A percentile compares a stretch with the other conserved stretches of the same genome.
phyloP scores from a whole-genome alignment of 805 yeast genomes.

The Kuraishia floccosa region DNA sequence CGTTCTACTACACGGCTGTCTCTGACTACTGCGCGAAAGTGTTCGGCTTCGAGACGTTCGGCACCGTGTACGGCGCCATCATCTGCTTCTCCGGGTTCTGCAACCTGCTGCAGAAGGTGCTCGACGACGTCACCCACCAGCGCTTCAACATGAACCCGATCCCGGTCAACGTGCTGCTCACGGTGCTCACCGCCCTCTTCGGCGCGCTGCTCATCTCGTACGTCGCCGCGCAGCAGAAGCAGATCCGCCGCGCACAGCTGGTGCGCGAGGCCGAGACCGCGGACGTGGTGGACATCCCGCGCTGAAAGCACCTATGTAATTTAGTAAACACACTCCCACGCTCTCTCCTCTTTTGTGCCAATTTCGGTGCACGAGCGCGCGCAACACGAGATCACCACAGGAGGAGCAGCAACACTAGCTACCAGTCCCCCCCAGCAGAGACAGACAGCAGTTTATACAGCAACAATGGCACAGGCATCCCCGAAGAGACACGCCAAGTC shows the following conservation, averaged over 20 bases:
- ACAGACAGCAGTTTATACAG: too few species aligned
- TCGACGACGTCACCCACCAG: conserved; percentile 65
- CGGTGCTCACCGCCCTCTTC: conserved; percentile 39
- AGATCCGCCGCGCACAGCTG: conserved; percentile 36
- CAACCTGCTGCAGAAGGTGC: conserved; percentile 56
- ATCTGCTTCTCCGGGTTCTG: conserved; percentile 76
- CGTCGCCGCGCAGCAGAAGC: conserved; percentile 28
- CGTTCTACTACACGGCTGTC: conserved; percentile 46
- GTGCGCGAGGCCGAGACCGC: conserved; percentile 60
- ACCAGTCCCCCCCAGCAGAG: too few species aligned
- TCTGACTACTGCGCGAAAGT: conserved; percentile 53
- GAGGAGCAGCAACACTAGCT: not conserved
- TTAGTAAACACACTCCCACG: not conserved
- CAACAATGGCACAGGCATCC: too few species aligned
- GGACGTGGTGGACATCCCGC: conserved; percentile 31
- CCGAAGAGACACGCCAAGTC: conserved; percentile 56
- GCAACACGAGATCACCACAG: not conserved
- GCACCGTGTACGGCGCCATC: conserved; percentile 73
- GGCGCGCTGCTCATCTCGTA: conserved; percentile 32
- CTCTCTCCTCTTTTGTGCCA: not conserved
- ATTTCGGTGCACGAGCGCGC: too few species aligned
- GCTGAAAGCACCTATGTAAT: not conserved
- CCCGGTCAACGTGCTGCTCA: conserved; percentile 57
- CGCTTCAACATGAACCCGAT: conserved; percentile 63
- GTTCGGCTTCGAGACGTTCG: conserved; percentile 51